Conservation (phyloP, 2,329 filamentous ascomycete genomes). For the Alternaria solani region DNA sequence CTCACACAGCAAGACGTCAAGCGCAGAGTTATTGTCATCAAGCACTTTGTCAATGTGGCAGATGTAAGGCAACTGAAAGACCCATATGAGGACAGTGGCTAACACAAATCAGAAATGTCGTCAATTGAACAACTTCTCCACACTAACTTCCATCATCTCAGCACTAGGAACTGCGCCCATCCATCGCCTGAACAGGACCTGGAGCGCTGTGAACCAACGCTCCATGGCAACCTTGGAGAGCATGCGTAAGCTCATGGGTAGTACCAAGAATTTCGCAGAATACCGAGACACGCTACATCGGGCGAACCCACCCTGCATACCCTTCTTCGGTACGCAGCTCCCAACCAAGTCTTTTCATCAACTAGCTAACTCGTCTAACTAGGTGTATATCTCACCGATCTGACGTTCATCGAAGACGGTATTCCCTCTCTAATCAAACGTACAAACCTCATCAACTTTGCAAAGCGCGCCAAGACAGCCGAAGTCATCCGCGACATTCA, state of each 20-base stretch:
- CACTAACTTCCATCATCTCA: constrained; percentile 95
- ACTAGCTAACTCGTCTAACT: constrained; percentile 5
- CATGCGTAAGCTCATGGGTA: constrained; percentile 95
- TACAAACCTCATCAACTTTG: constrained; percentile 97
- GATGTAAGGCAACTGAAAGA: constrained; percentile 70
- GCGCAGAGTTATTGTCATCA: constrained; percentile 95
- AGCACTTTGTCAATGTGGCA: constrained; percentile 95
- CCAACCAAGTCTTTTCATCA: background rate
- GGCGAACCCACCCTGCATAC: constrained; percentile 95
- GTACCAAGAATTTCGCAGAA: constrained; percentile 97
- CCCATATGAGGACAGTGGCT: constrained; percentile 21
- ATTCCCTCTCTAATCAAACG: constrained; percentile 97
- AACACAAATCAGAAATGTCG: constrained; percentile 80
- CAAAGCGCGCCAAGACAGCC: constrained; percentile 96
- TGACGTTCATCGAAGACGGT: constrained; percentile 98
- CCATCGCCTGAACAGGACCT: constrained; percentile 89
- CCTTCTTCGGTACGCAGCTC: constrained; percentile 81
- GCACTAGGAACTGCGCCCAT: constrained; percentile 94
- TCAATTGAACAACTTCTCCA: constrained; percentile 93
- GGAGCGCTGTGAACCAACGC: constrained; percentile 89
- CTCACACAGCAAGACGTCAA: constrained; percentile 92
- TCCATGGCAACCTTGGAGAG: constrained; percentile 82
- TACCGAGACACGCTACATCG: constrained; percentile 93
- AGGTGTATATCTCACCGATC: constrained; percentile 96
- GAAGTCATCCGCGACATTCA: constrained; percentile 99